These are phyloP conservation scores for Saccharomycopsis lassenensis DNA, from an alignment of 805 yeast genomes.

Conservation along the genomic window DNA sequence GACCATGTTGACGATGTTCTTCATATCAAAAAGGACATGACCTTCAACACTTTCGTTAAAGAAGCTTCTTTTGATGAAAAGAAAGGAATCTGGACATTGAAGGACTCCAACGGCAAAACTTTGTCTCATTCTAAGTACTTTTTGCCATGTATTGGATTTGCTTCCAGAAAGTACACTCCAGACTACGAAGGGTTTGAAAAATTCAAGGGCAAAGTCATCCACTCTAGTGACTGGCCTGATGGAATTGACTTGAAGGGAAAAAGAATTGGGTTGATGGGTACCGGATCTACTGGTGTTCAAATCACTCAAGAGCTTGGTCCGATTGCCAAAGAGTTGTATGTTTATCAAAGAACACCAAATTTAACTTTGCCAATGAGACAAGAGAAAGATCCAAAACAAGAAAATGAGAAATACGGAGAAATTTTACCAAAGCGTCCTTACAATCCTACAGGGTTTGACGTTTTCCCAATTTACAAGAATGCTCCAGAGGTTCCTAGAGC, in stretches of 20 bases:
- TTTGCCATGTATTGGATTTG: constrained; percentile 20
- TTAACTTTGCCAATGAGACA: constrained; percentile 20
- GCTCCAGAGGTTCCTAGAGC: too few relatives aligned
- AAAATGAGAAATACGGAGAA: constrained; percentile 5
- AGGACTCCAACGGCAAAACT: constrained; percentile 17
- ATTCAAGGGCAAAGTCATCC: constrained; percentile 18
- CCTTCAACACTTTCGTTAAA: constrained; percentile 20
- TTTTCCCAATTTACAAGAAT: constrained; percentile 9
- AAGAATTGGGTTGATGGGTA: constrained; percentile 20
- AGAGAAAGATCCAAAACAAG: constrained; percentile 6
- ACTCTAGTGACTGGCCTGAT: constrained; percentile 19
- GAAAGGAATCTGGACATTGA: constrained; percentile 21
- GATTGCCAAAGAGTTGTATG: constrained; percentile 14
- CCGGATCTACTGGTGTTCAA: constrained; percentile 23
- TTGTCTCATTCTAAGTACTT: constrained; percentile 15
- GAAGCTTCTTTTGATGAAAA: constrained; percentile 20
- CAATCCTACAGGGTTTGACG: constrained; percentile 21
- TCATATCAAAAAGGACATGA: constrained; percentile 20
- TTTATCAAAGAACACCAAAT: constrained; percentile 21
- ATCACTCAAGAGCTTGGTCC: constrained; percentile 19
- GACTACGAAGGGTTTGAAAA: constrained; percentile 18
- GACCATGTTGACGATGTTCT: constrained; percentile 22
- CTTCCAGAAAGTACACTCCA: constrained; percentile 22
- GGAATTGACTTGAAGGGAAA: constrained; percentile 11
- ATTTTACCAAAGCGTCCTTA: constrained; percentile 16